phyloP scores from a whole-genome alignment of 73 alveolate genomes.

The Paramecium sonneborni region DNA sequence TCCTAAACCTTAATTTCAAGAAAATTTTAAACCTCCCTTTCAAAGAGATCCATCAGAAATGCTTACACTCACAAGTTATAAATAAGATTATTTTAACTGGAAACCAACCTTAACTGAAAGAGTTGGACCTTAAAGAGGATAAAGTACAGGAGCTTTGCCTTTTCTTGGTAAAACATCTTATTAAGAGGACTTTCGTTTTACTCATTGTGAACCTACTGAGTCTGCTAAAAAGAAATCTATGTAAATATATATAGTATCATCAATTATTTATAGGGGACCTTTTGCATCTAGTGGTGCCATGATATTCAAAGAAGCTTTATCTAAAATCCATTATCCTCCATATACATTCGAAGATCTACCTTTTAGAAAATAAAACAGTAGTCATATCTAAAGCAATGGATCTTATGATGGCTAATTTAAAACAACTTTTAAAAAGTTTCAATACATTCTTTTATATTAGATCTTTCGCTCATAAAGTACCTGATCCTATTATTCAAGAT shows the following conservation, averaged over 20 bases:
- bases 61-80: not conserved
- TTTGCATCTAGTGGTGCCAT: not conserved
- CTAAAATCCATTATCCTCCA: not conserved
- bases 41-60: not conserved
- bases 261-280: slow-evolving; percentile 8
- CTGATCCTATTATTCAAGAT: not conserved
- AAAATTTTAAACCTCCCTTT: not conserved
- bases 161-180: not conserved
- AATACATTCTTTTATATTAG: not conserved
- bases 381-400: not conserved
- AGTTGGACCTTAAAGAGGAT: not conserved
- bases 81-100: not conserved
- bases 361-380: not conserved
- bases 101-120: not conserved
- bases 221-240: not conserved
- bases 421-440: slow-evolving; percentile 2
- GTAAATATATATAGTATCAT: not conserved
- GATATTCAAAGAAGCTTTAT: not conserved
- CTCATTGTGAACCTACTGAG: not conserved
- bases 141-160: not conserved
- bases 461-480: not conserved
- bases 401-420: not conserved
- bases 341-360: not conserved
- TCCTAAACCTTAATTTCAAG: not conserved
- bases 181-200: not conserved